Percentiles rank a stretch among this genome's conserved stretches.
phyloP scores from a whole-genome alignment of 2,329 filamentous ascomycete species.

The Trichoderma koningii region DNA sequence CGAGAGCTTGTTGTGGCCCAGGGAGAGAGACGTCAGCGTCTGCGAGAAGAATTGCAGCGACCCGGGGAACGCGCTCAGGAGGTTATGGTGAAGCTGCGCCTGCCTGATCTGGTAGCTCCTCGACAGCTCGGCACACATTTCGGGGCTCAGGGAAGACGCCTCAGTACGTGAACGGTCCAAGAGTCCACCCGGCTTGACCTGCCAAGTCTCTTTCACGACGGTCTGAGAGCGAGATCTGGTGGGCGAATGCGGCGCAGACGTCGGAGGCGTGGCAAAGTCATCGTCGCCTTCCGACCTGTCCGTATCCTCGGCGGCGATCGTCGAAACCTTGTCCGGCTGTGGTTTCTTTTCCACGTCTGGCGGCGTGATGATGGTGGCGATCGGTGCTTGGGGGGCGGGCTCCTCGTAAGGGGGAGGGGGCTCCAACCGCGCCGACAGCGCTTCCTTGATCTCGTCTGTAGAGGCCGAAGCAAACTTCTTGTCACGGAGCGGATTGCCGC shows the following conservation, averaged over 20 bases:
- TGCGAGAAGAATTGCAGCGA: conserved; percentile 71
- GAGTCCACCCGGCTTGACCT: conserved; percentile 60
- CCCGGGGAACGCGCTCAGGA: conserved; percentile 68
- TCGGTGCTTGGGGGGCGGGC: conserved; percentile 30
- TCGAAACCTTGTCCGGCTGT: conserved; percentile 2
- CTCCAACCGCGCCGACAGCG: conserved; percentile 67
- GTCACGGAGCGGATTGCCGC: conserved; percentile 87
- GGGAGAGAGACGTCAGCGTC: conserved; percentile 69
- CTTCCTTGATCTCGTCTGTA: conserved; percentile 78
- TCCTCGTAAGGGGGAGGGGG: conserved; percentile 52
- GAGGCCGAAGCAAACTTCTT: conserved; percentile 81
- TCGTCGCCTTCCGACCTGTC: conserved; percentile 55
- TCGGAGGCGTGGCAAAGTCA: conserved; percentile 61
- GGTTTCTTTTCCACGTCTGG: conserved; percentile 38
- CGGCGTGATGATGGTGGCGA: conserved; percentile 31
- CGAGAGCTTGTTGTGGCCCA: conserved; percentile 73
- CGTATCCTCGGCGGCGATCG: conserved; percentile 41
- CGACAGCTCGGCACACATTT: conserved; percentile 58
- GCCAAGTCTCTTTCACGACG: conserved; percentile 53
- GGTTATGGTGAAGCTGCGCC: conserved; percentile 76
- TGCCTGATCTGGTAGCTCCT: conserved; percentile 54
- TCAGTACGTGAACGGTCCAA: conserved; percentile 71
- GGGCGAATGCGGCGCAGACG: conserved; percentile 54
- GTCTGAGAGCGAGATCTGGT: conserved; percentile 53
- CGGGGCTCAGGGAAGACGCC: conserved; percentile 60